A percentile compares a stretch with the other conserved stretches of the same genome.
phyloP scores from a whole-genome alignment of 2,329 filamentous ascomycete species.

The Colletotrichum tamarilloi region DNA sequence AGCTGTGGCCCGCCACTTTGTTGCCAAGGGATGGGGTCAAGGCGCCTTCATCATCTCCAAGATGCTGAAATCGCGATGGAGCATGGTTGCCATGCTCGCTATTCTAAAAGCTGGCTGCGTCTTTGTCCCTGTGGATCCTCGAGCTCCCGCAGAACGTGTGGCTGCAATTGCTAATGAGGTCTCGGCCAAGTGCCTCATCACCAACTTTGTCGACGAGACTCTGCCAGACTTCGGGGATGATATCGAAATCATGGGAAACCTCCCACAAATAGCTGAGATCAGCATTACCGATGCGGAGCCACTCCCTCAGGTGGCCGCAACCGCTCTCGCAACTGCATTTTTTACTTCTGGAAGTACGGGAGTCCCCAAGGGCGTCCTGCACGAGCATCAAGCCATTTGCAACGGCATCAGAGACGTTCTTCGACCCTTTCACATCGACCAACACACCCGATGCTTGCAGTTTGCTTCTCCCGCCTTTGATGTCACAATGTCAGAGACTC shows the following conservation, averaged over 20 bases:
- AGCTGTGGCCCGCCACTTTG: no score
- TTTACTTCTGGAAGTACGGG: not conserved
- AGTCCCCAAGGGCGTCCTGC: not conserved
- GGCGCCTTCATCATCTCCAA: no score
- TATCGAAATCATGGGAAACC: no score
- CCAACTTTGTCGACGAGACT: no score
- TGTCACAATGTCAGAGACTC: conserved; percentile 51
- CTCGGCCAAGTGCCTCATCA: not conserved
- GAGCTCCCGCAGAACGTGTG: not conserved
- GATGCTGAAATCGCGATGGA: not conserved
- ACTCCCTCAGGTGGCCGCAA: no score
- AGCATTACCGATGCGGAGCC: no score
- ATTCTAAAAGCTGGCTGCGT: not conserved
- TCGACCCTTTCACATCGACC: conserved; percentile 42
- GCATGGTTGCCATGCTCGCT: not conserved
- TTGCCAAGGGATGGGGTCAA: no score
- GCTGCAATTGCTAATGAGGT: not conserved
- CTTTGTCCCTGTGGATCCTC: conserved; percentile 1
- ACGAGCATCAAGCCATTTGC: conserved; percentile 3
- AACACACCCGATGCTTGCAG: conserved; percentile 55
- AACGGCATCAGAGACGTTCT: not conserved
- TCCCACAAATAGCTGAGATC: no score
- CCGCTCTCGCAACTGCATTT: not conserved
- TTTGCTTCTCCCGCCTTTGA: conserved; percentile 65
- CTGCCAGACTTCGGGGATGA: no score